These are phyloP conservation scores for Phoenix dactylifera DNA, from an alignment of 176 grass and related monocot genomes.

Conservation along the genomic window DNA sequence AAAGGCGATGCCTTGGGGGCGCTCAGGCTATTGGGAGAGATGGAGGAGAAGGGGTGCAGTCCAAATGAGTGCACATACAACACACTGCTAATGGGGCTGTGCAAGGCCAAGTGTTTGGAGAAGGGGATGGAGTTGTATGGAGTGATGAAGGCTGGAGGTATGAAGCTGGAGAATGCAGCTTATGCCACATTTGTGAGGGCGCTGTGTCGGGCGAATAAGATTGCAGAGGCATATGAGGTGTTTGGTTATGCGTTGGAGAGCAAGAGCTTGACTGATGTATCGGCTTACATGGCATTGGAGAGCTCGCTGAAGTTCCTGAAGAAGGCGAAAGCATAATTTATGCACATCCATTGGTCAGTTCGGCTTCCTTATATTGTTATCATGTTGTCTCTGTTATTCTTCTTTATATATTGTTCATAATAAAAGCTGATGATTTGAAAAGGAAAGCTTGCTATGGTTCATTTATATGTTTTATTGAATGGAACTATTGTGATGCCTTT, in stretches of 20 bases:
- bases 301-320: slow-evolving; percentile 61
- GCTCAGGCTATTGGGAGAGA: slow-evolving; percentile 40
- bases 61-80: slow-evolving; percentile 75
- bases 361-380: neutral
- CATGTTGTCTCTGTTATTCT: neutral
- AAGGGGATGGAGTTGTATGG: slow-evolving; percentile 49
- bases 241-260: slow-evolving; percentile 63
- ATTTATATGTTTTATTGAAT: no score
- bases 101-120: slow-evolving; percentile 73
- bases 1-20: slow-evolving; percentile 52
- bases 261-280: slow-evolving; percentile 54
- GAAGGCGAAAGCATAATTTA: slow-evolving; percentile 30
- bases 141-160: slow-evolving; percentile 35
- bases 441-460: no score
- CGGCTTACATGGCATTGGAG: slow-evolving; percentile 51
- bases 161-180: slow-evolving; percentile 58
- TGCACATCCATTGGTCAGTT: neutral
- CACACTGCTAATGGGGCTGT: slow-evolving; percentile 75
- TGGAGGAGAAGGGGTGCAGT: slow-evolving; percentile 55
- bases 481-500: no score
- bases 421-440: no score
- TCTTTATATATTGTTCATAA: neutral
- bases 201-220: slow-evolving; percentile 37
- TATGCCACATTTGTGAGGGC: slow-evolving; percentile 63
- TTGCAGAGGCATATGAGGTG: slow-evolving; percentile 54